Conservation (phyloP, 345 rosid species). For the Eucalyptus dawsonii region DNA sequence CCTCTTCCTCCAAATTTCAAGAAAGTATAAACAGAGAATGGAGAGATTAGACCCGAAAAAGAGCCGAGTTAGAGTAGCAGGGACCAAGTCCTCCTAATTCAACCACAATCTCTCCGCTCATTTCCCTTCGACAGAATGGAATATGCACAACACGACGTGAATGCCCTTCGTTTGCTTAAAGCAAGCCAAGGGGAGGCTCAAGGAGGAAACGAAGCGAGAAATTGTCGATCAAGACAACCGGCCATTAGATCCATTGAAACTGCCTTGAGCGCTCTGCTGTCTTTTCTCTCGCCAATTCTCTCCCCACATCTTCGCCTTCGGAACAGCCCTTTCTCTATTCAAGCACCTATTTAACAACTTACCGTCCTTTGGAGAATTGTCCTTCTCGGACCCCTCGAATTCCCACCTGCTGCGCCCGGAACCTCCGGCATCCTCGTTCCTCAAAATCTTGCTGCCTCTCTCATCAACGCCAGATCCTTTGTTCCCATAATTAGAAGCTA, state of each 20-base stretch:
- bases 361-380: slow-evolving; percentile 67
- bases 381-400: slow-evolving; percentile 72
- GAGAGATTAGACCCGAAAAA: background rate
- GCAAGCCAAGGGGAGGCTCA: background rate
- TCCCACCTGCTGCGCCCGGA: slow-evolving; percentile 55
- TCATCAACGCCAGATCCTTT: slow-evolving; percentile 28
- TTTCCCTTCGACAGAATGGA: background rate
- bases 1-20: background rate
- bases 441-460: slow-evolving; percentile 36
- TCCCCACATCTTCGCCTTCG: slow-evolving; percentile 95
- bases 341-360: slow-evolving; percentile 46
- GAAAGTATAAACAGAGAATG: background rate
- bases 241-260: slow-evolving; percentile 25
- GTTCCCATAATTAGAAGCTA: slow-evolving; percentile 5
- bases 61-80: background rate
- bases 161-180: background rate
- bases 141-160: background rate
- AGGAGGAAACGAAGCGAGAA: too few relatives aligned
- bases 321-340: slow-evolving; percentile 79
- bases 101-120: background rate
- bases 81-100: background rate
- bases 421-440: slow-evolving; percentile 45
- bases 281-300: slow-evolving; percentile 83
- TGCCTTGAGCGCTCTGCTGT: slow-evolving; percentile 49
- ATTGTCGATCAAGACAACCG: background rate